Base-by-base conservation (phyloP, 73 alveolate genomes). In the Loxodes magnus region DNA sequence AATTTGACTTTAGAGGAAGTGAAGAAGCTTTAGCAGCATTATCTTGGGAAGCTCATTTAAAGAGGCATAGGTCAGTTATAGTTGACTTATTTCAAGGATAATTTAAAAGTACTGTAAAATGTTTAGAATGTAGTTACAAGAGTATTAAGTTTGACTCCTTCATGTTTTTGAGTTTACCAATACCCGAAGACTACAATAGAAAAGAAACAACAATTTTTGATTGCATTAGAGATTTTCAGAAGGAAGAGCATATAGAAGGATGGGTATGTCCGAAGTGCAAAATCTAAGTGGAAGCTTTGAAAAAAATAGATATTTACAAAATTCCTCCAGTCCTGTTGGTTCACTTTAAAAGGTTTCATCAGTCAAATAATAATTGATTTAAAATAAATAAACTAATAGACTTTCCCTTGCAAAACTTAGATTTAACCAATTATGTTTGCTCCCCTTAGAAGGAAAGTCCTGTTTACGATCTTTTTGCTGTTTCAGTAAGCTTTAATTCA, bases 81-180 rank as follows among this genome's bases (percentile, higher is more conserved):
- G 89, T 81, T 33, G 96, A 84, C 51, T 64, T 84, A 43, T 75
- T 84, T 69, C 81, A 77, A 22, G 96, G 96, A n/a, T 41, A 73
- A 60, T 67, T 66, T 21, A 84, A 84, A 52, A 68, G 84, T 28
- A 79, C 88, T 22, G 68, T 84, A 6, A 50, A 51, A 24, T 84
- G 96, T 46, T 56, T 61, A 2, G 71, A 31, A 29, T 84, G 96
- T 49, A 48, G 61, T 2, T 53, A 64, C 35, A 67, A 73, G 21
- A 70, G 77, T 24, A 71, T 68, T 4, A 79, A 88, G n/a, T 84
- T 71, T 61, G 96, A 84, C 53, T 86, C 96, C 25, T 84, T 84
- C 70, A 46, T 67, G 64, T 63, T 82, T 33, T 38, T 84, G 20
- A 37, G 82, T 19, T 51, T 84, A 22, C 87, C 93, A 0, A 66